These are phyloP conservation scores for Saccharomycopsis oosterbeekiorum DNA, from an alignment of 805 yeast species.

Conservation along the genomic window DNA sequence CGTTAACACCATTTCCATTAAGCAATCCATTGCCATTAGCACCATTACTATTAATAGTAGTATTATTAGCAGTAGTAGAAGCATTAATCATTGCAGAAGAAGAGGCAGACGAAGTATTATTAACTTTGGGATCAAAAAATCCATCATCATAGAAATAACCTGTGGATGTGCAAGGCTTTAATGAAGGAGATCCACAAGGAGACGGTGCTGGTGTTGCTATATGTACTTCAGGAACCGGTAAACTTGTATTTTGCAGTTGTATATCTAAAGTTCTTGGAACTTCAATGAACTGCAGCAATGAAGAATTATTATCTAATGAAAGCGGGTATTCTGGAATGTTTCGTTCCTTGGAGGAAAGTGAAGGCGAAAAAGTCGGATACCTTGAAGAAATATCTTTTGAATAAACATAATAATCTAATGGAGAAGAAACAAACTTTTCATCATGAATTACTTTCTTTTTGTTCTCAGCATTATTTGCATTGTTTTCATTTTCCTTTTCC, in stretches of 20 bases:
- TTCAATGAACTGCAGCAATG: conserved; percentile 50
- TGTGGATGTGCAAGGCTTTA: conserved; percentile 19
- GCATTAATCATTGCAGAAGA: conserved; percentile 22
- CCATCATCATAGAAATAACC: not conserved
- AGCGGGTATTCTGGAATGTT: conserved; percentile 32
- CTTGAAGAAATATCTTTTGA: conserved; percentile 64
- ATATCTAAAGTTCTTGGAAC: conserved; percentile 44
- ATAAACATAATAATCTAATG: conserved; percentile 76
- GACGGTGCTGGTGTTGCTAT: conserved; percentile 87
- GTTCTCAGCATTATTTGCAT: not conserved
- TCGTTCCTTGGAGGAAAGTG: conserved; percentile 22
- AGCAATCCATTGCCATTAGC: conserved; percentile 19
- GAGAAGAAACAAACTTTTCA: conserved; percentile 47
- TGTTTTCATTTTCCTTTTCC: conserved; percentile 17
- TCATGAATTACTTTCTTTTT: conserved; percentile 14
- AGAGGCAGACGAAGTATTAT: not conserved
- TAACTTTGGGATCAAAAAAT: not conserved
- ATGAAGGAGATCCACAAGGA: conserved; percentile 50
- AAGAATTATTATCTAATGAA: conserved; percentile 38
- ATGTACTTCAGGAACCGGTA: conserved; percentile 50
- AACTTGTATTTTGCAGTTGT: conserved; percentile 33
- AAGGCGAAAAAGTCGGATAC: conserved; percentile 61
- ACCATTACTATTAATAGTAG: conserved; percentile 3
- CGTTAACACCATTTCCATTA: not conserved
- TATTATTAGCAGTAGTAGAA: conserved; percentile 19